Base-by-base conservation (phyloP, 108 stramenopile species). In the Chaetoceros muelleri region DNA sequence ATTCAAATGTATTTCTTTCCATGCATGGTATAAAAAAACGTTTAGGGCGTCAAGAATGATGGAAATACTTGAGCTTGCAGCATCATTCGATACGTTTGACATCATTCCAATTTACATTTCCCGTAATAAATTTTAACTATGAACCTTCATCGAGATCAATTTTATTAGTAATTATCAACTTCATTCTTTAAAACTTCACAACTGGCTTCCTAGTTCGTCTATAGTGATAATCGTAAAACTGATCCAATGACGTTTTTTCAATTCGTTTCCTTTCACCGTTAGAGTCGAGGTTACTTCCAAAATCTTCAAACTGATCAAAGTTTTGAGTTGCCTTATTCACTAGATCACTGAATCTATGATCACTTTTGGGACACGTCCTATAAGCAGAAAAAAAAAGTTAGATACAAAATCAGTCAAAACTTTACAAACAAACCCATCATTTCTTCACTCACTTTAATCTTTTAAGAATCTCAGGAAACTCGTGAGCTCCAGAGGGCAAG, bases 221-320 rank as follows among this genome's bases (percentile, higher is more conserved):
- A 55, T 88, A 93, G 54, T 78, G 79, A 63, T 93, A 93, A 56
- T 88, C 87, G 63, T 86, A 88, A 58, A 93, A 88, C 61, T 93
- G 90, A 55, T 93, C 90, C 28, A 93, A 70, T 47, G 62, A 72
- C 51, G 68, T 72, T 52, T 76, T 79, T 25, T 70, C 77, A 18
- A 78, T 70, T 21, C 73, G 65, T 29, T 64, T 58, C 44, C 65
- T 66, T 24, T 68, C 72, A 46, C 69, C 71, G 17, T 56, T 56
- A 50, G 59, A 60, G 28, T 87, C 87, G 44, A 93, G 69, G 21
- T 78, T 75, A 53, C 66, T 65, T 31, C 90, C 90, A 61, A 69
- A 84, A 61, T 94, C 93, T 51, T 90, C 87, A 69, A 94, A 94
- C 7, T 86, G 90, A 55, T 94, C 93, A 65, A 94, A 94, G 68